These are phyloP conservation scores for Yamadazyma oceani DNA, from an alignment of 1,139 yeast species.

Conservation along the genomic window DNA sequence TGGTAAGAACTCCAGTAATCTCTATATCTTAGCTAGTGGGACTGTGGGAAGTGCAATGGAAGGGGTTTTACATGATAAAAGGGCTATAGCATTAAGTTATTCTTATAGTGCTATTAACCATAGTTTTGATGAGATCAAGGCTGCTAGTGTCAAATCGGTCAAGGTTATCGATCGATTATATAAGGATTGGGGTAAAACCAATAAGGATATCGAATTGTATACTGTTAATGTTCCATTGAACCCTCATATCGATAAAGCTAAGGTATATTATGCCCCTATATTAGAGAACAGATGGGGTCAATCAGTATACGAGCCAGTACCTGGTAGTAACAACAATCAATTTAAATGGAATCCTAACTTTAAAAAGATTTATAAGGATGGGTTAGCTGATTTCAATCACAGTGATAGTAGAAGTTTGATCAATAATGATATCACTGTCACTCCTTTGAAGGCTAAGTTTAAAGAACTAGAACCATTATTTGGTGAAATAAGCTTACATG, in stretches of 20 bases:
- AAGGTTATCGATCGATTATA: constrained; percentile 60
- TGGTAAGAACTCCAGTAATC: constrained; percentile 89
- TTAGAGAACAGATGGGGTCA: constrained; percentile 73
- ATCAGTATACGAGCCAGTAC: constrained; percentile 43
- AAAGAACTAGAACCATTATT: constrained; percentile 49
- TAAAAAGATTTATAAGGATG: constrained; percentile 61
- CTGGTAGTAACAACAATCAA: constrained; percentile 19
- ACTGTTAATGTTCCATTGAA: constrained; percentile 82
- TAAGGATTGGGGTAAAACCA: constrained; percentile 25
- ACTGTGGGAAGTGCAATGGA: constrained; percentile 98
- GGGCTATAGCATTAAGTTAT: constrained; percentile 78
- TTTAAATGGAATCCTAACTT: constrained; percentile 88
- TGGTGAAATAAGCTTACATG: constrained; percentile 54
- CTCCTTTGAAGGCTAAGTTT: constrained; percentile 81
- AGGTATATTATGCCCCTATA: constrained; percentile 71
- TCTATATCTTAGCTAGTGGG: constrained; percentile 90
- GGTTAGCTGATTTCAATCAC: constrained; percentile 51
- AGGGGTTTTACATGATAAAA: constrained; percentile 76
- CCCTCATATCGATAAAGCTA: constrained; percentile 50
- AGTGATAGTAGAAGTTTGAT: constrained; percentile 57
- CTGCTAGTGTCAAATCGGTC: constrained; percentile 70
- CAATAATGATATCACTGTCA: constrained; percentile 63
- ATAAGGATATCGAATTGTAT: constrained; percentile 61
- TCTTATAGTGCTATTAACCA: constrained; percentile 65
- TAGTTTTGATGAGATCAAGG: constrained; percentile 51